Conservation (phyloP, 129 eudicot species). For the Lactuca sativa region DNA sequence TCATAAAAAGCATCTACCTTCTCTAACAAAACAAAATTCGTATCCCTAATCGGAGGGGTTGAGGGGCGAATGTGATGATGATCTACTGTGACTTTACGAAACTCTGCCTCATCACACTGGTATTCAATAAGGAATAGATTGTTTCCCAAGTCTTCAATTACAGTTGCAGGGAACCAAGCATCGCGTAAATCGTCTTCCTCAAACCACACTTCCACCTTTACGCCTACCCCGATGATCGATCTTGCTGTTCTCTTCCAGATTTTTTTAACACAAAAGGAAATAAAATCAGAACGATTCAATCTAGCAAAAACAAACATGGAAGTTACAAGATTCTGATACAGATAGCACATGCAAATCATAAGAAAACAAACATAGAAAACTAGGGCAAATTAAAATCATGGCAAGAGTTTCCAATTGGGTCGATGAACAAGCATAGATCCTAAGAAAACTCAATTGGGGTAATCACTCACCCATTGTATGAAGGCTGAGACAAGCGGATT, state of each 20-base stretch:
- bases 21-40: slow-evolving; percentile 50
- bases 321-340: slow-evolving; percentile 9
- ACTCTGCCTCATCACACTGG: slow-evolving; percentile 19
- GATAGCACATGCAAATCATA: slow-evolving; percentile 15
- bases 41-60: slow-evolving; percentile 45
- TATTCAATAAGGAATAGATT: slow-evolving; percentile 46
- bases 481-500: slow-evolving; percentile 13
- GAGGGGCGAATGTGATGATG: slow-evolving; percentile 51
- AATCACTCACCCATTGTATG: slow-evolving; percentile 24
- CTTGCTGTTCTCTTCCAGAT: slow-evolving; percentile 52
- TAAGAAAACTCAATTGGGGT: not conserved
- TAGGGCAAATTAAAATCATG: not conserved
- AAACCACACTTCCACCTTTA: slow-evolving; percentile 56
- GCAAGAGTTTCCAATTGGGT: slow-evolving; percentile 4
- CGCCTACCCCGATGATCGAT: slow-evolving; percentile 52
- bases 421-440: slow-evolving; percentile 4
- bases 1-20: slow-evolving; percentile 64
- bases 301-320: not conserved
- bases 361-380: slow-evolving; percentile 3
- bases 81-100: slow-evolving; percentile 42
- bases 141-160: slow-evolving; percentile 39
- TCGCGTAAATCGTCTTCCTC: slow-evolving; percentile 36
- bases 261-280: slow-evolving; percentile 26
- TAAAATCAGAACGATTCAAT: slow-evolving; percentile 31
- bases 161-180: slow-evolving; percentile 71